phyloP scores from a whole-genome alignment of 2,329 filamentous ascomycete genomes.

The Cercospora brassicicola region DNA sequence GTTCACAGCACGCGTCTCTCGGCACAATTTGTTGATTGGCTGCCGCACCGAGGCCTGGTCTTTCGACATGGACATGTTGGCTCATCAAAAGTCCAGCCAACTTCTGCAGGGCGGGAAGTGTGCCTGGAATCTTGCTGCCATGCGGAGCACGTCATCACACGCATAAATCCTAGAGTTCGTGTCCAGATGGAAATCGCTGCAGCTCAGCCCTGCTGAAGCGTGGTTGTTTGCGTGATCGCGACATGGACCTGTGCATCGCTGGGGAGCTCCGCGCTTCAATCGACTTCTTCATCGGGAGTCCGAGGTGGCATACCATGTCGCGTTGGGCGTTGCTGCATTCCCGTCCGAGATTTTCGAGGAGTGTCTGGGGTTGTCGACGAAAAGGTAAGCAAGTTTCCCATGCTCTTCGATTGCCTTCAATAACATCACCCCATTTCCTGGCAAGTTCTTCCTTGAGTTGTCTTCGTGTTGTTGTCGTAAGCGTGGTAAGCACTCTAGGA shows the following conservation, averaged over 20 bases:
- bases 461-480: slow-evolving; percentile 6
- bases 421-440: slow-evolving; percentile 7
- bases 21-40: background rate
- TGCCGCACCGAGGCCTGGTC: background rate
- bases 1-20: background rate
- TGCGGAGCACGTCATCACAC: slow-evolving; percentile 14
- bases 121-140: slow-evolving; percentile 5
- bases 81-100: slow-evolving; percentile 1
- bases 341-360: slow-evolving; percentile 12
- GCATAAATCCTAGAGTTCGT: background rate
- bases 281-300: background rate
- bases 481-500: slow-evolving; percentile 8
- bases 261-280: background rate
- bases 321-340: slow-evolving; percentile 5
- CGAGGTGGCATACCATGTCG: slow-evolving; percentile 2
- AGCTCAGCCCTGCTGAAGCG: background rate
- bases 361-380: slow-evolving; percentile 5
- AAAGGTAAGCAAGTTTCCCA: slow-evolving; percentile 14
- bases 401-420: slow-evolving; percentile 17
- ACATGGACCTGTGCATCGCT: slow-evolving; percentile 9
- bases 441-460: slow-evolving; percentile 5
- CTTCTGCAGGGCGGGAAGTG: background rate
- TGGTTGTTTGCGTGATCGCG: slow-evolving; percentile 8
- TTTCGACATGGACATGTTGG: slow-evolving; percentile 4
- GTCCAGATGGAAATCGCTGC: background rate